phyloP scores from a whole-genome alignment of 257 asterid genomes.

The Fraxinus cuspidata region DNA sequence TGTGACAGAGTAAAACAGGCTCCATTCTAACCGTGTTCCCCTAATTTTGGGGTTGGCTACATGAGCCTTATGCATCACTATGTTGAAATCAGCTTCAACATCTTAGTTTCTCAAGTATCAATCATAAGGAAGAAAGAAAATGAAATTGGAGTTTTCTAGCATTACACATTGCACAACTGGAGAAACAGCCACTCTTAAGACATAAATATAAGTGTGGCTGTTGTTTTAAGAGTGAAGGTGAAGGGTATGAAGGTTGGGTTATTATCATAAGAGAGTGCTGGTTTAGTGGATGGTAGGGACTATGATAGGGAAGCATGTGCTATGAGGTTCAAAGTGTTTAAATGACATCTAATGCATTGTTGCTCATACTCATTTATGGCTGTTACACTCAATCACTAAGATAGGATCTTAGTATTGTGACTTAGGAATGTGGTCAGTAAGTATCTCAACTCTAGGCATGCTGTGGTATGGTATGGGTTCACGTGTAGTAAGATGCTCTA shows the following conservation, averaged over 20 bases:
- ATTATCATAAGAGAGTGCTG: not conserved
- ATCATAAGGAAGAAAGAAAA: not conserved
- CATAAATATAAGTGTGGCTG: not conserved
- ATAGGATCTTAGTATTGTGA: not conserved
- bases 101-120: not conserved
- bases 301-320: not conserved
- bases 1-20: not conserved
- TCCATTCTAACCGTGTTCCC: not conserved
- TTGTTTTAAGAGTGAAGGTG: not conserved
- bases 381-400: not conserved
- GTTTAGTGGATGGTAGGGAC: not conserved
- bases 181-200: not conserved
- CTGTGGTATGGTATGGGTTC: not conserved
- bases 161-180: not conserved
- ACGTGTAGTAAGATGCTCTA: not conserved
- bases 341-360: not conserved
- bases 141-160: not conserved
- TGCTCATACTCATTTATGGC: not conserved
- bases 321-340: not conserved
- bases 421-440: not conserved
- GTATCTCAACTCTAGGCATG: not conserved
- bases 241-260: not conserved
- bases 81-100: not conserved
- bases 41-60: not conserved
- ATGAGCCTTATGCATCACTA: not conserved